Evolutionary conservation across 768 basidiomycete species (phyloP).

Genomic region (Lepiota subincarnata): DNA sequence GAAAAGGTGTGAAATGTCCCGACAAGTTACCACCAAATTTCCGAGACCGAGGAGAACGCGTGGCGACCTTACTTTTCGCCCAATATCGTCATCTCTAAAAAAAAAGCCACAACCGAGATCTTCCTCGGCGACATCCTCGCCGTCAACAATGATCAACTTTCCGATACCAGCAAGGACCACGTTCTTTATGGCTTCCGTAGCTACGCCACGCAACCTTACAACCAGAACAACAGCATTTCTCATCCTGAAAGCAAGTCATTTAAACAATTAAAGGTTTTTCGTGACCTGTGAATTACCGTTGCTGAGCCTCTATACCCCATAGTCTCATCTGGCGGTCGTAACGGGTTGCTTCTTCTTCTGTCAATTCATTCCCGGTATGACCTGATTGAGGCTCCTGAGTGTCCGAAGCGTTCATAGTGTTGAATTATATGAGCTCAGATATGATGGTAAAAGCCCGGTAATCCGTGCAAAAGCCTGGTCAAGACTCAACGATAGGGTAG

Average conservation of each 20-base stretch:
- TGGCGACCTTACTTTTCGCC: conserved; percentile 63
- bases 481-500: background rate
- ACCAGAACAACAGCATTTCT: conserved; percentile 88
- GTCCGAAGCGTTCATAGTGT: no score
- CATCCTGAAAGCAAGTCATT: conserved; percentile 59
- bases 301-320: conserved; percentile 98
- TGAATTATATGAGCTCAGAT: background rate
- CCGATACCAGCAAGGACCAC: conserved; percentile 97
- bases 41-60: conserved; percentile 20
- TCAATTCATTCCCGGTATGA: conserved; percentile 32
- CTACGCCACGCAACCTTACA: conserved; percentile 72
- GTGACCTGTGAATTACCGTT: conserved; percentile 49
- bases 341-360: conserved; percentile 70
- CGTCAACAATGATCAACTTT: conserved; percentile 80
- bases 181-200: conserved; percentile 95
- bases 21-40: conserved; percentile 38
- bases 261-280: conserved; percentile 6
- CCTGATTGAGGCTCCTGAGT: background rate
- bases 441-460: background rate
- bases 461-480: no score
- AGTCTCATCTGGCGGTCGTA: conserved; percentile 97
- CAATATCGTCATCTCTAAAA: conserved; percentile 90
- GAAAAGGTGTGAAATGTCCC: conserved; percentile 22
- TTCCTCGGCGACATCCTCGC: conserved; percentile 67
- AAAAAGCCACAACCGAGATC: conserved; percentile 94